A percentile compares a stretch with the other conserved stretches of the same genome.
Conservation (phyloP, 2,329 filamentous ascomycete genomes). For the Stemphylium vesicarium region DNA sequence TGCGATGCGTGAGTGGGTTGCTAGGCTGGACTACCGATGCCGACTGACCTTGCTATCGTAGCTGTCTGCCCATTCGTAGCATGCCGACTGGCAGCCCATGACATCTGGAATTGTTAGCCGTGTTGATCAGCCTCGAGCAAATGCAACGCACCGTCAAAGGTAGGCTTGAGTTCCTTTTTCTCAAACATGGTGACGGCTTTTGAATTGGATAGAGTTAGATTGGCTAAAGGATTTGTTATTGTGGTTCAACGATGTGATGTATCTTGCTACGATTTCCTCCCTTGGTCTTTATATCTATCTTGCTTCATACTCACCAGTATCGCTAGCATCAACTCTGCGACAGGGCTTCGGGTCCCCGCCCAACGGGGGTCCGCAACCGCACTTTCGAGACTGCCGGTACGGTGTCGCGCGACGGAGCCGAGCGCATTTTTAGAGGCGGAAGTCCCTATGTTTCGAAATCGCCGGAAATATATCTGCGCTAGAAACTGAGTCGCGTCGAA, state of each 20-base stretch:
- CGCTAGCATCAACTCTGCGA: slow-evolving; percentile 22
- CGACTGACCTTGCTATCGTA: slow-evolving; percentile 64
- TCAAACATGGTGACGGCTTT: slow-evolving; percentile 36
- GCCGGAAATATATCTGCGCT: neutral
- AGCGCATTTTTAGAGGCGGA: slow-evolving; percentile 22
- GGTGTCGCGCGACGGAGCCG: slow-evolving; percentile 35
- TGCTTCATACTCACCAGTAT: slow-evolving; percentile 11
- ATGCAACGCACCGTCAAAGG: slow-evolving; percentile 41
- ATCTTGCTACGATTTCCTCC: slow-evolving; percentile 3
- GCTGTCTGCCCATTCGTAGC: slow-evolving; percentile 69
- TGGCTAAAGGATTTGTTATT: slow-evolving; percentile 1
- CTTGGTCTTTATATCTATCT: slow-evolving; percentile 30
- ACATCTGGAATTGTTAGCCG: slow-evolving; percentile 50
- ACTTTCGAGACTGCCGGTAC: slow-evolving; percentile 21
- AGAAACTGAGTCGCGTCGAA: neutral
- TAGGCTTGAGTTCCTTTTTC: slow-evolving; percentile 39
- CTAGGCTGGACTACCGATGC: neutral
- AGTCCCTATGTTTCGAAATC: slow-evolving; percentile 26
- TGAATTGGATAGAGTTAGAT: neutral
- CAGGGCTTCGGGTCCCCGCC: slow-evolving; percentile 43
- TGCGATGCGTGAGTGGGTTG: slow-evolving; percentile 16
- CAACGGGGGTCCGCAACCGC: slow-evolving; percentile 30
- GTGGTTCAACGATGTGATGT: neutral
- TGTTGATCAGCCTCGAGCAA: neutral
- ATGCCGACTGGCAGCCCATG: slow-evolving; percentile 57